Base-by-base conservation (phyloP, 768 basidiomycete genomes). In the Ephemerocybe angulata region DNA sequence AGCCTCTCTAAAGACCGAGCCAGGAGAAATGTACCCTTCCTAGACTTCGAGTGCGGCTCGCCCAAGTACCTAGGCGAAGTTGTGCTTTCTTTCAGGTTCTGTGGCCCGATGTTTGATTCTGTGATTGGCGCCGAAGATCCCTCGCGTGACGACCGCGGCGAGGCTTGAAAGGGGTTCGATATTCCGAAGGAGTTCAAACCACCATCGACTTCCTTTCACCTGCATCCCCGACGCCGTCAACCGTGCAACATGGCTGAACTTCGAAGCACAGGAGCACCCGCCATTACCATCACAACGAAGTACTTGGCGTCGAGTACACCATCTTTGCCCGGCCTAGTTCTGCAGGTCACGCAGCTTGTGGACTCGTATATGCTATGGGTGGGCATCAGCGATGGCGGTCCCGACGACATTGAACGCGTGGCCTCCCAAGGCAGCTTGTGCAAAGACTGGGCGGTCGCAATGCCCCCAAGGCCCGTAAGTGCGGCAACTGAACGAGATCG, bases 351-450 rank as follows among this genome's bases (percentile, higher is more conserved):
- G 42, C 71, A 71, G 57, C 68, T 93, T 52, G 81, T 82, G 46
- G 83, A 83, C 61, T 85, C 87, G 53, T 90, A 86, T 70, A 90
- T 93, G 88, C 63, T 93, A 50, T 93, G 90, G 90, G 73, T 86
- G 29, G 89, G 90, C 1, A 73, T 69, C n/a, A 83, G 82, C 19
- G 78, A 81, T 25, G 72, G 70, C 37, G 46, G 66, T 40, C 69
- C 71, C 25, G 79, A 76, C 50, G 72, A 75, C 56, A 76, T 75
- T 31, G 71, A 72, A 50, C 74, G 72, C 52, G 82, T 82, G n/a
- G 70, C 79, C 0, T 66, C 69, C 38, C 70, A 72, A 33, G 90
- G 90, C 24, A 74, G 67, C 41, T 71, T 93, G 52, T 81, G 81
- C 62, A 77, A 72, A 55, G 90, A 93, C 62, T 93, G 90, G 90